Evolutionary conservation across 345 rosid species (phyloP).

Genomic region (Alliaria petiolata): DNA sequence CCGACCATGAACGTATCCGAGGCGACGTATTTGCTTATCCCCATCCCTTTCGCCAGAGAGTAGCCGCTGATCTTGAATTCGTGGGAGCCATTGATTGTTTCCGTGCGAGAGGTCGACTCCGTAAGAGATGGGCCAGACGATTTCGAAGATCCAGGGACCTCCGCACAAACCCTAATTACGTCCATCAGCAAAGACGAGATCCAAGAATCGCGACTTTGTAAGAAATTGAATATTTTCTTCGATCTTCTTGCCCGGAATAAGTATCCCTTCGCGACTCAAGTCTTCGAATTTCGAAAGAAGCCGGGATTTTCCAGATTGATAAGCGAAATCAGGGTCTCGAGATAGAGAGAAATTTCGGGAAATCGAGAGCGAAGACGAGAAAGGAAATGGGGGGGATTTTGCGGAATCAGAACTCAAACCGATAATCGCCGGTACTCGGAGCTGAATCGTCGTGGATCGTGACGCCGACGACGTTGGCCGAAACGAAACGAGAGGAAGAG

Average conservation of each 20-base stretch:
- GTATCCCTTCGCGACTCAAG: background rate
- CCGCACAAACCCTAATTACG: slow-evolving; percentile 42
- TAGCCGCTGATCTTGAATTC: slow-evolving; percentile 66
- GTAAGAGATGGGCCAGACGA: slow-evolving; percentile 22
- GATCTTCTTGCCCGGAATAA: background rate
- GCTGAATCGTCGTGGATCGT: slow-evolving; percentile 26
- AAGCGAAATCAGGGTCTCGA: slow-evolving; percentile 12
- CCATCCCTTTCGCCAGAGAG: slow-evolving; percentile 65
- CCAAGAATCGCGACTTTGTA: slow-evolving; percentile 7
- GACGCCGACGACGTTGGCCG: slow-evolving; percentile 32
- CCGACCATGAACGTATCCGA: slow-evolving; percentile 62
- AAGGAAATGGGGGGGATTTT: background rate
- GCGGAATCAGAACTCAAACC: background rate
- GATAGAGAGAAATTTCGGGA: background rate
- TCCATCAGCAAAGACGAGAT: slow-evolving; percentile 44
- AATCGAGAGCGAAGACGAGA: background rate
- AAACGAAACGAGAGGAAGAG: slow-evolving; percentile 18
- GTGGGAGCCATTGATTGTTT: slow-evolving; percentile 67
- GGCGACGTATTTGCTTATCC: slow-evolving; percentile 67
- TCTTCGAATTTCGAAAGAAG: slow-evolving; percentile 20
- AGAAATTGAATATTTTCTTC: slow-evolving; percentile 2
- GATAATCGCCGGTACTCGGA: slow-evolving; percentile 13
- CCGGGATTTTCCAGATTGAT: background rate
- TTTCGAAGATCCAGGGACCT: slow-evolving; percentile 44
- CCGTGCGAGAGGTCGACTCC: slow-evolving; percentile 56